Conservation (phyloP, 345 rosid genomes). For the Heritiera littoralis region DNA sequence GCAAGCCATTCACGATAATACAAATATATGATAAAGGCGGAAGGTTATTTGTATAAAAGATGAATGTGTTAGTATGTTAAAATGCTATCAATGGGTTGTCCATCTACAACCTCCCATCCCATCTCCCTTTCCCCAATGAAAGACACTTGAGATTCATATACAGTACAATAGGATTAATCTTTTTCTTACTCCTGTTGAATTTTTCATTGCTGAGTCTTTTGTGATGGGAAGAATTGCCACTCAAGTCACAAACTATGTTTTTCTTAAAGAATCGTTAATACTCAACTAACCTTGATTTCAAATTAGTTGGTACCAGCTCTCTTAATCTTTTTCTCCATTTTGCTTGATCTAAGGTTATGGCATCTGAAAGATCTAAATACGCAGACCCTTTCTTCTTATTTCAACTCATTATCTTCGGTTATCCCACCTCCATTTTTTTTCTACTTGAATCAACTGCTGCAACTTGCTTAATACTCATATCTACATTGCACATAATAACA, state of each 20-base stretch:
- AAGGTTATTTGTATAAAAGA: neutral
- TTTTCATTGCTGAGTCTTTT: neutral
- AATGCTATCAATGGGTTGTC: neutral
- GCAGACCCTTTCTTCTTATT: neutral
- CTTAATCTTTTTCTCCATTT: neutral
- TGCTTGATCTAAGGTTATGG: neutral
- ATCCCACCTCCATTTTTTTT: neutral
- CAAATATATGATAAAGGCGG: neutral
- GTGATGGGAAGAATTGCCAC: neutral
- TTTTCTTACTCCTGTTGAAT: neutral
- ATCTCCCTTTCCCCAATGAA: neutral
- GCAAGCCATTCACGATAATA: conserved; percentile 1
- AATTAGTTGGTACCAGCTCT: neutral
- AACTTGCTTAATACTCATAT: neutral
- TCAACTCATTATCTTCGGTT: neutral
- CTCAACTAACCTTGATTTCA: neutral
- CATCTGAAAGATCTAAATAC: neutral
- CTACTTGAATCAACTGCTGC: neutral
- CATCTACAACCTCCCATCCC: neutral
- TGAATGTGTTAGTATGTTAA: neutral
- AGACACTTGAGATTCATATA: neutral
- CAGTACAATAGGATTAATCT: neutral
- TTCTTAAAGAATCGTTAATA: neutral
- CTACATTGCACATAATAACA: neutral
- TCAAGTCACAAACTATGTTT: neutral